Base-by-base conservation (phyloP, 805 yeast species). In the Maudiozyma barnettii region DNA sequence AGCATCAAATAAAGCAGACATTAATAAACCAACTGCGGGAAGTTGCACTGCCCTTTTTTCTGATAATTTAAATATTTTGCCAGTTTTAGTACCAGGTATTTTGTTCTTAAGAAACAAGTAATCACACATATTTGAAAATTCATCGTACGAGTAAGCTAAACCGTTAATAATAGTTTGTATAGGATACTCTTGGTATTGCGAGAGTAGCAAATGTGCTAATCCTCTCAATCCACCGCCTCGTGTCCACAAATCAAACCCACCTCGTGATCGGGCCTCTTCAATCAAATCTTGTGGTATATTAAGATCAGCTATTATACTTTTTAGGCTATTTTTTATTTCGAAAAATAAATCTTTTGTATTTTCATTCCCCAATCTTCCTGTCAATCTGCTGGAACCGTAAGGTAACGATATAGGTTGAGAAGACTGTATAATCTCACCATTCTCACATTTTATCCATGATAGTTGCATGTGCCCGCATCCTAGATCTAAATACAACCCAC, bases 211-310 rank as follows among this genome's bases (percentile, higher is more conserved):
- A 60, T 80, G 81, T 0, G 88, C 89, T 48, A 83, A 68, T 2
- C 84, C 86, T 55, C 90, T 71, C 42, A 82, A 69, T 0, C 89
- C 90, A 47, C 89, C 88, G 45, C 90, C 90, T 54, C 85, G 79
- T 4, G 82, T 75, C 58, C 77, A 82, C 39, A 84, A 56, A 52
- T 78, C 75, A 54, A 77, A 77, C 0, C 89, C 89, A 14, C 82
- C 82, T 39, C 75, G 75, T 31, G 56, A 57, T 38, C 68, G 66
- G 1, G 85, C 83, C 45, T 73, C 75, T 21, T 71, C 70, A 10
- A 69, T 56, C 56, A 82, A 64, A 29, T 68, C 72, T 33, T 64
- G 59, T 3, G 88, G 88, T 18, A 82, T 66, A 18, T 68, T 69
- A 44, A 82, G 76, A 29, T 69, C 64, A 30, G 71, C 67, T 35